These are phyloP conservation scores for Nannochloris sp. DNA, from an alignment of 139 green algal genomes.

Conservation along the genomic window DNA sequence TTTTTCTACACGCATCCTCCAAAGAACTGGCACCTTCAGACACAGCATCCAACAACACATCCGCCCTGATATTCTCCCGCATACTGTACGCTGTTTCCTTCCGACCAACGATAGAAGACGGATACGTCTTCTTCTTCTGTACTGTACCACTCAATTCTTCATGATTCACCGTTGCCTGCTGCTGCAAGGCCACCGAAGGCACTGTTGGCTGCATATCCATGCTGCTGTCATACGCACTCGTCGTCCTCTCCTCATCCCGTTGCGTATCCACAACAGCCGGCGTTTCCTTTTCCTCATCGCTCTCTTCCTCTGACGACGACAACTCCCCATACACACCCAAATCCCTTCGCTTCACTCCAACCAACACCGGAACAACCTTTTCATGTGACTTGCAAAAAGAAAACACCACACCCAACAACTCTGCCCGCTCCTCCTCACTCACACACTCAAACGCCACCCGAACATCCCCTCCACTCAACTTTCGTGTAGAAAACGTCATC, in stretches of 20 bases:
- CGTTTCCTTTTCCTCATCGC: background rate
- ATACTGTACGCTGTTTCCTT: background rate
- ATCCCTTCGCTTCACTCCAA: background rate
- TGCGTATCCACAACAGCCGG: background rate
- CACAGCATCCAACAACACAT: constrained; percentile 38
- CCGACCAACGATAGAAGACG: background rate
- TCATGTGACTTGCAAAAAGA: constrained; percentile 26
- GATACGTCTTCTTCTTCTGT: background rate
- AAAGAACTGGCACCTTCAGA: constrained; percentile 28
- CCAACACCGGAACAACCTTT: background rate
- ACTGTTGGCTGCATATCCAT: too few relatives aligned
- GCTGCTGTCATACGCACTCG: too few relatives aligned
- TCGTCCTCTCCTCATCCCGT: too few relatives aligned
- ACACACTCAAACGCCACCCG: constrained; percentile 20
- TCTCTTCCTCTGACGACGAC: background rate
- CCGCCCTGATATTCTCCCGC: background rate
- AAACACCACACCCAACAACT: constrained; percentile 35
- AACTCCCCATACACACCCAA: background rate
- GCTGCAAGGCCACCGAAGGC: too few relatives aligned
- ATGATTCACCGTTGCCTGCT: background rate
- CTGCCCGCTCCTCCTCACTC: constrained; percentile 3
- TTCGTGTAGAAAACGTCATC: constrained; percentile 25
- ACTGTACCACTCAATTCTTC: background rate
- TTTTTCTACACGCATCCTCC: constrained; percentile 34
- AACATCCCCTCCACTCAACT: constrained; percentile 28